Base-by-base conservation (phyloP, 805 yeast species). In the Tetrapisispora nanseiensis region DNA sequence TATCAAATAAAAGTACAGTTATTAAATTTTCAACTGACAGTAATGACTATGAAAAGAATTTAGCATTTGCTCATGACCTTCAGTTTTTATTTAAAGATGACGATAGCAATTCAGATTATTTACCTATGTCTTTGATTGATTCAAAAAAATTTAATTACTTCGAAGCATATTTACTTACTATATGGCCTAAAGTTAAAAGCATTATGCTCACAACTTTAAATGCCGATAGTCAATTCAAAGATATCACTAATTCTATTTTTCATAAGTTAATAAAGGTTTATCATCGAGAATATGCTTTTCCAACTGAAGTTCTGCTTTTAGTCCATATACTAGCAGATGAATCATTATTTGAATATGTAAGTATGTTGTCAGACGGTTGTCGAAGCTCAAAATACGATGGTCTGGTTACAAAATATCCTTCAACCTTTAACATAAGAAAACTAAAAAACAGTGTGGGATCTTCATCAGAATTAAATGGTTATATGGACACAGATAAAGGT, bases 151-250 rank as follows among this genome's bases (percentile, higher is more conserved):
- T 46, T 39, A 49, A 49, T 35, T 33, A 52, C 15, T 41, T 52
- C 11, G 36, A 43, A 12, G 55, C 50, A 24, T 54, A 52, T 39
- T 33, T 48, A n/a, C 22, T 35, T 10, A 41, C 45, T 21, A 45
- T 47, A 1, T 30, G 43, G 16, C 51, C 55, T 20, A 36, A 39
- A 35, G 33, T 51, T 9, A 44, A 44, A 23, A 32, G 38, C 4
- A 32, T 41, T 24, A 31, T 52, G 5, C 30, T 37, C 12, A 36
- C 18, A 13, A 38, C 40, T 1, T 20, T 45, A 21, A 26, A 31
- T 18, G 21, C 8, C n/a, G 43, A 36, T 9, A 23, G 33, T 13
- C 28, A 26, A 8, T 37, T 16, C 19, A 26, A 24, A 13, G 43
- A 36, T 12, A 30, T 29, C 1, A 37, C 30, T 7, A 44, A 46